Percentiles rank a stretch among this genome's conserved stretches.
Evolutionary conservation across 73 alveolate species (phyloP).

Genomic region (Paramecium pentaurelia): DNA sequence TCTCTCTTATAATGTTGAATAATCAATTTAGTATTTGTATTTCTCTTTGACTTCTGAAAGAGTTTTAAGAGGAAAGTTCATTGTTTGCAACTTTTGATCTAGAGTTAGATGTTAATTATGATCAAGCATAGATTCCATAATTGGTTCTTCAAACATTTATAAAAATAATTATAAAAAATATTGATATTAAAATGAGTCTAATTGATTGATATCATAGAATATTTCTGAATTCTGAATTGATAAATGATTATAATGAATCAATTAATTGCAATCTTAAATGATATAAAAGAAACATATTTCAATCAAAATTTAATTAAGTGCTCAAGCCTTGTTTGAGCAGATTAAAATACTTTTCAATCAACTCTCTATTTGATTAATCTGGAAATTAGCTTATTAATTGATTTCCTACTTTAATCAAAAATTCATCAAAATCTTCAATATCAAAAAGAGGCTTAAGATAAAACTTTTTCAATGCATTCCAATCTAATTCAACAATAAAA

Average conservation of each 20-base stretch:
- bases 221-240: too few species aligned
- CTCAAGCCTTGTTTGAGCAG: not conserved
- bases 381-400: not conserved
- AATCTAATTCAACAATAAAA: not conserved
- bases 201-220: not conserved
- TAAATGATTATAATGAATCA: not conserved
- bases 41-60: constrained; percentile 22
- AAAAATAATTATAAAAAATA: not conserved
- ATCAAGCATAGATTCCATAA: constrained; percentile 1
- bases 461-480: not conserved
- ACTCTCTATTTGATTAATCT: not conserved
- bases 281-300: not conserved
- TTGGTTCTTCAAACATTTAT: constrained; percentile 18
- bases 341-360: not conserved
- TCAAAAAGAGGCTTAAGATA: not conserved
- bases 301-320: not conserved
- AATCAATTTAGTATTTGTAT: not conserved
- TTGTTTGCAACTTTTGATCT: not conserved
- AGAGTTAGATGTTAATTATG: not conserved
- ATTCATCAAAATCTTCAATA: not conserved
- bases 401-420: not conserved
- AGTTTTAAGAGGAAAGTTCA: not conserved
- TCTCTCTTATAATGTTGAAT: not conserved
- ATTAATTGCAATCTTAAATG: not conserved
- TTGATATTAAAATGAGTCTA: not conserved